These are phyloP conservation scores for Limonomyces culmigenus DNA, from an alignment of 1,284 basidiomycete species.

Conservation along the genomic window DNA sequence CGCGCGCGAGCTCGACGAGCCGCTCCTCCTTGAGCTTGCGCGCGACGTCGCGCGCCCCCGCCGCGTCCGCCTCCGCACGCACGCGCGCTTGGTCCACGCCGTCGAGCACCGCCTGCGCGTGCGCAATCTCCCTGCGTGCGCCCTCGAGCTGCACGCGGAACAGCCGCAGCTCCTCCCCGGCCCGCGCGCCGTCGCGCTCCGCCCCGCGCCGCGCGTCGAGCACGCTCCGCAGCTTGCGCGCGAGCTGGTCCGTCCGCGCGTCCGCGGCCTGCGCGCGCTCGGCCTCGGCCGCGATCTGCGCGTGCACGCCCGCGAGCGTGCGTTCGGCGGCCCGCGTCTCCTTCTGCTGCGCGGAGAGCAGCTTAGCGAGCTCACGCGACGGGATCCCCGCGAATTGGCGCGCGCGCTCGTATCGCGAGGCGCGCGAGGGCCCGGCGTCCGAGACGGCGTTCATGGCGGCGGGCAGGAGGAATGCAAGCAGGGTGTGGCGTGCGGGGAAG, in stretches of 20 bases:
- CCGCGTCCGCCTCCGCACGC: conserved; percentile 29
- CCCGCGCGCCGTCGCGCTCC: conserved; percentile 23
- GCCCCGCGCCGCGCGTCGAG: conserved; percentile 25
- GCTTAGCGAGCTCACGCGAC: too few relatives aligned
- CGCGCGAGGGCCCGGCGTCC: too few relatives aligned
- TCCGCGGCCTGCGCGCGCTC: conserved; percentile 25
- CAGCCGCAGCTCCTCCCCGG: conserved; percentile 28
- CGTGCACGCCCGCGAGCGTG: too few relatives aligned
- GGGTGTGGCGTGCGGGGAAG: too few relatives aligned
- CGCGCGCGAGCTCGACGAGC: conserved; percentile 27
- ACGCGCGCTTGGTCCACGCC: conserved; percentile 28
- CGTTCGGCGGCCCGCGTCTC: too few relatives aligned
- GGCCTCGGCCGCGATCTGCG: conserved; percentile 26
- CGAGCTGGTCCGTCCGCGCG: conserved; percentile 19
- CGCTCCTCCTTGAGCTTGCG: conserved; percentile 28
- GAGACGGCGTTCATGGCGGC: too few relatives aligned
- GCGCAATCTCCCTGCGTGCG: conserved; percentile 30
- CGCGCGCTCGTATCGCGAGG: too few relatives aligned
- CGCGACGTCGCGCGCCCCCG: conserved; percentile 26
- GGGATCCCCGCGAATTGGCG: too few relatives aligned
- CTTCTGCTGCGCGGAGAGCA: too few relatives aligned
- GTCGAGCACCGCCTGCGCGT: conserved; percentile 22
- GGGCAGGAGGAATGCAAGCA: too few relatives aligned
- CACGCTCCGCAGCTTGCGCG: conserved; percentile 21
- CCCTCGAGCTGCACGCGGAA: conserved; percentile 34